Base-by-base conservation (phyloP, 2,329 filamentous ascomycete species). In the Clathrospora elynae region DNA sequence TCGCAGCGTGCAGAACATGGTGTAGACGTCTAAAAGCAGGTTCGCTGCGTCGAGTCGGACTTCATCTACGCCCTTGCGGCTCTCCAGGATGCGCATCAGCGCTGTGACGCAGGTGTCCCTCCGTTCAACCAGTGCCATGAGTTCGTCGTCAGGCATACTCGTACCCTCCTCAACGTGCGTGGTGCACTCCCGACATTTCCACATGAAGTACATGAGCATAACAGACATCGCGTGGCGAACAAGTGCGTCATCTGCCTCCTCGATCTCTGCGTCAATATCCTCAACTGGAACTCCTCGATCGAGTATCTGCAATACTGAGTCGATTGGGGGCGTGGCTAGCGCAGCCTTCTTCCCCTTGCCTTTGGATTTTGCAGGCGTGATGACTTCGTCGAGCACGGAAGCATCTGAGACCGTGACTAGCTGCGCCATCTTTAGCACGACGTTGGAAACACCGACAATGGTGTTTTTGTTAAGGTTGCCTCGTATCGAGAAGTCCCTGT, bases 171-270 rank as follows among this genome's bases (percentile, higher is more conserved):
- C 77, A 30, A 75, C 59, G 11, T 64, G 53, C 4, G 54, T 53
- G n/a, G 65, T 61, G 33, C 72, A 64, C 26, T 78, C 75, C 38
- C 83, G 81, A 14, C 87, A 80, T 65, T 93, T 92, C 93, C 93
- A 99, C 83, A 95, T 89, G 66, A 96, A 95, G 73, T 96, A 97
- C 71, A 95, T 90, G 32, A 90, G 79, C 35, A 87, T 78, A 2
- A 85, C 79, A 53, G 87, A 86, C 60, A 95, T 87, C 19, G 90
- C 86, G 57, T 85, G 86, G 2, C 82, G 78, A 5, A 90, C 84
- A 29, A 93, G 77, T 52, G 88, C 84, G 55, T 93, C 88, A 68
- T 97, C 92, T 9, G 88, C 75, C 29, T 84, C 84, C 51, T 90
- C 87, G 17, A 85, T 78, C 10, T 87, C 85, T 29, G 85, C 81